Percentiles rank a stretch among this genome's conserved stretches.
These are phyloP conservation scores for Talaromyces sp. DNA, from an alignment of 2,329 filamentous ascomycete genomes.

Conservation along the genomic window DNA sequence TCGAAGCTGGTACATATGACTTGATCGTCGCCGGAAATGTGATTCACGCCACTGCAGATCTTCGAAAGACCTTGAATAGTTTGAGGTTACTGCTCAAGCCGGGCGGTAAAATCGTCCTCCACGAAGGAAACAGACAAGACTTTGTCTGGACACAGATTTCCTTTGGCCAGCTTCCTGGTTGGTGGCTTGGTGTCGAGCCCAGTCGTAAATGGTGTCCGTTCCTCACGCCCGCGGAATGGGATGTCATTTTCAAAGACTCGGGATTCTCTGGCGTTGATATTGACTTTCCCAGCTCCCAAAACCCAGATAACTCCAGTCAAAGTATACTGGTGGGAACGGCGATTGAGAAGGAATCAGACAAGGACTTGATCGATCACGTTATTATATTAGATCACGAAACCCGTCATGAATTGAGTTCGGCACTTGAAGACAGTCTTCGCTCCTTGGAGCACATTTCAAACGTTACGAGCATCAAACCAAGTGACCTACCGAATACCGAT, in stretches of 20 bases:
- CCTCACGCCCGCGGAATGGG: conserved; percentile 18
- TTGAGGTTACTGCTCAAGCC: conserved; percentile 29
- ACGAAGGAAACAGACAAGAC: conserved; percentile 32
- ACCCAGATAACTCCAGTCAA: conserved; percentile 15
- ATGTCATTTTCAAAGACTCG: conserved; percentile 16
- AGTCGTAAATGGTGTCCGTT: conserved; percentile 15
- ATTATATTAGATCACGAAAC: conserved; percentile 4
- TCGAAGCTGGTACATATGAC: conserved; percentile 25
- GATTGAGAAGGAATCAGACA: background rate
- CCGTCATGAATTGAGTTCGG: background rate
- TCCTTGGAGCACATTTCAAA: background rate
- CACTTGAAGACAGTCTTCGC: background rate
- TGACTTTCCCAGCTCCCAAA: conserved; percentile 9
- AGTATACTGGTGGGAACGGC: conserved; percentile 18
- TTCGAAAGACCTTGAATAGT: conserved; percentile 22
- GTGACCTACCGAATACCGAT: background rate
- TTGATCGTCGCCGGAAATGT: conserved; percentile 33
- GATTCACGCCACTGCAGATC: conserved; percentile 26
- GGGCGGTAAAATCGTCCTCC: conserved; percentile 43
- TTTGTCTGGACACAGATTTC: conserved; percentile 19
- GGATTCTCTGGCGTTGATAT: conserved; percentile 24
- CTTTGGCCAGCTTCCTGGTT: conserved; percentile 34
- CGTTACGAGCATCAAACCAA: conserved; percentile 3
- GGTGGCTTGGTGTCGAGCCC: conserved; percentile 30
- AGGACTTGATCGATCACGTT: conserved; percentile 1